Percentiles rank a stretch among this genome's conserved stretches.
Evolutionary conservation across 495 filamentous ascomycete genomes (phyloP).

Genomic region (Pyronema domesticum): DNA sequence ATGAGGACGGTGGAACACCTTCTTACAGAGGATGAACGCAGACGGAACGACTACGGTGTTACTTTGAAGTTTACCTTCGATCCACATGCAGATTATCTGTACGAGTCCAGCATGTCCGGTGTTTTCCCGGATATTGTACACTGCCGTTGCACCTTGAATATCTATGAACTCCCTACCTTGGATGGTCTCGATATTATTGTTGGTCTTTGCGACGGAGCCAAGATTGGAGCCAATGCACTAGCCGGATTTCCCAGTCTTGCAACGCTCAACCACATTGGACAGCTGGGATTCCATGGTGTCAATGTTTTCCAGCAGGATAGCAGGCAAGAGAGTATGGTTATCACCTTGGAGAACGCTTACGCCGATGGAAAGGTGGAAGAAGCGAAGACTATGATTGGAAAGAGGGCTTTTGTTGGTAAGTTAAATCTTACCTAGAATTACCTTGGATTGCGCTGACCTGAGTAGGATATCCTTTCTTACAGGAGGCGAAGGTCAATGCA

Average conservation of each 20-base stretch:
- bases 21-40: constrained; percentile 56
- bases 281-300: constrained; percentile 75
- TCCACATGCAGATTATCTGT: constrained; percentile 53
- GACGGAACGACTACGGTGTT: constrained; percentile 78
- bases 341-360: constrained; percentile 54
- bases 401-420: constrained; percentile 61
- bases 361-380: constrained; percentile 49
- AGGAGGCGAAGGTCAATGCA: constrained; percentile 73
- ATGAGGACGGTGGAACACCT: constrained; percentile 68
- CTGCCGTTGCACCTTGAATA: constrained; percentile 84
- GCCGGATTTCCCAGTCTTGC: constrained; percentile 87
- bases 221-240: constrained; percentile 59
- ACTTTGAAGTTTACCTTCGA: constrained; percentile 84
- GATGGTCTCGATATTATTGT: constrained; percentile 76
- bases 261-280: constrained; percentile 59
- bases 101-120: constrained; percentile 70
- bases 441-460: not conserved
- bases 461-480: constrained; percentile 70
- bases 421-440: constrained; percentile 1
- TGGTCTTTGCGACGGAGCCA: constrained; percentile 73
- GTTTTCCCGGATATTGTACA: constrained; percentile 78
- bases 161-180: constrained; percentile 81
- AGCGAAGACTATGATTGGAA: constrained; percentile 63
- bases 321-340: constrained; percentile 88
- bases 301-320: constrained; percentile 95